Evolutionary conservation across 1,284 basidiomycete genomes (phyloP).

Genomic region (Pyrrhoderma lamaoense): DNA sequence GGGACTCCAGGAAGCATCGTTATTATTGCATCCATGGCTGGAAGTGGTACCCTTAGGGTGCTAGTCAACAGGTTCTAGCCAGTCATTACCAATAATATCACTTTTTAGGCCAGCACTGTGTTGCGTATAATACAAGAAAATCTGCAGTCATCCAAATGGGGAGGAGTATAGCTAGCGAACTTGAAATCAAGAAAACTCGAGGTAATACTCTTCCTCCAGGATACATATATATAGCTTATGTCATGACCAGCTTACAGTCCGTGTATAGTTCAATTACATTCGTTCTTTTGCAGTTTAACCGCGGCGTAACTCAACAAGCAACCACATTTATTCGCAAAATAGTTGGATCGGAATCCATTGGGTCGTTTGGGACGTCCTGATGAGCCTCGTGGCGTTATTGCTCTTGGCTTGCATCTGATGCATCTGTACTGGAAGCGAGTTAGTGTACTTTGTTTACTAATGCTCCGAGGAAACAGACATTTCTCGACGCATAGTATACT

Average conservation of each 20-base stretch:
- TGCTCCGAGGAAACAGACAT: neutral
- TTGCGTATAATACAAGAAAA: slow-evolving; percentile 77
- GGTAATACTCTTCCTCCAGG: slow-evolving; percentile 75
- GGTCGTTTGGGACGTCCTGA: slow-evolving; percentile 72
- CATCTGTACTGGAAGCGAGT: slow-evolving; percentile 76
- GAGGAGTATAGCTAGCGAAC: slow-evolving; percentile 79
- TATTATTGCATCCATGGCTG: slow-evolving; percentile 78
- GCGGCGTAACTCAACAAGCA: slow-evolving; percentile 65
- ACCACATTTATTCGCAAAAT: slow-evolving; percentile 60
- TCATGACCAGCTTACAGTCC: slow-evolving; percentile 8
- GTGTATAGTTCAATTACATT: neutral
- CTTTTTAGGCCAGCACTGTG: slow-evolving; percentile 68
- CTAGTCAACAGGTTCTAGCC: slow-evolving; percentile 25
- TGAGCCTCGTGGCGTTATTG: slow-evolving; percentile 69
- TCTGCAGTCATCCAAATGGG: slow-evolving; percentile 78
- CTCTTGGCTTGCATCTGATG: slow-evolving; percentile 78
- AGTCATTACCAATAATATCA: slow-evolving; percentile 29
- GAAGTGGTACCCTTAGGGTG: slow-evolving; percentile 59
- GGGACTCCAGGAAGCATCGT: slow-evolving; percentile 71
- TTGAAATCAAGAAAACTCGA: slow-evolving; percentile 61
- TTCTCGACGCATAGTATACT: slow-evolving; percentile 48
- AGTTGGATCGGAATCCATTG: slow-evolving; percentile 68
- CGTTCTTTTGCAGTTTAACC: slow-evolving; percentile 44
- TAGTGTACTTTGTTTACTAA: slow-evolving; percentile 27
- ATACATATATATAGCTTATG: slow-evolving; percentile 66